Evolutionary conservation across 257 asterid species (phyloP).

Genomic region (Avicennia marina): DNA sequence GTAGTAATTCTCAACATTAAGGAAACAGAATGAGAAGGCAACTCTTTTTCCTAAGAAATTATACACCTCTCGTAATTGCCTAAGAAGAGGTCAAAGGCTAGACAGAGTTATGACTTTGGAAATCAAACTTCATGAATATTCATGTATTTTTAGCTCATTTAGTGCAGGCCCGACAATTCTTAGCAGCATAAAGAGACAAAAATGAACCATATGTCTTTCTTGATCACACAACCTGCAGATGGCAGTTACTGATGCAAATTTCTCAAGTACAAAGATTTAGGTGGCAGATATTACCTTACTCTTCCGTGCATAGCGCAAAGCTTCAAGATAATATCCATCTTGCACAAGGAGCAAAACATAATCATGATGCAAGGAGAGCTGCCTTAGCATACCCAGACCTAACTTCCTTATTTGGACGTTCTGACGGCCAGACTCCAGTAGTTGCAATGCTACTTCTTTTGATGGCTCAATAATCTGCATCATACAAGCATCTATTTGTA

Average conservation of each 20-base stretch:
- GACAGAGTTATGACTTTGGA: background rate
- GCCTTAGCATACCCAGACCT: slow-evolving; percentile 83
- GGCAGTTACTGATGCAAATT: background rate
- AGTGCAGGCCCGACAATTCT: background rate
- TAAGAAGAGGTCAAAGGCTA: slow-evolving; percentile 3
- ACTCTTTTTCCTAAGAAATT: background rate
- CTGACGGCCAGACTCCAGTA: slow-evolving; percentile 73
- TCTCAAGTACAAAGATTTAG: background rate
- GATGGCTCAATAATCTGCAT: slow-evolving; percentile 93
- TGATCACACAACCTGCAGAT: slow-evolving; percentile 12
- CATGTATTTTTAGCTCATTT: background rate
- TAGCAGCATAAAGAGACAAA: background rate
- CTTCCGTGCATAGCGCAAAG: slow-evolving; percentile 84
- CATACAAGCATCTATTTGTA: slow-evolving; percentile 10
- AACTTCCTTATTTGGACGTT: slow-evolving; percentile 68
- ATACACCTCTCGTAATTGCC: background rate
- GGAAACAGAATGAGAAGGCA: background rate
- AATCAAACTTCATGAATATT: background rate
- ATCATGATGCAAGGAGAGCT: slow-evolving; percentile 73
- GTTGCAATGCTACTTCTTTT: slow-evolving; percentile 85
- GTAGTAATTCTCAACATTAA: background rate
- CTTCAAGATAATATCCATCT: slow-evolving; percentile 90
- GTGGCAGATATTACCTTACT: slow-evolving; percentile 46
- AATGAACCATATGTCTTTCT: background rate
- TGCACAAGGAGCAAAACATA: slow-evolving; percentile 77